Evolutionary conservation across 176 grass and related monocot species (phyloP).

Genomic region (Triticum timopheevii): DNA sequence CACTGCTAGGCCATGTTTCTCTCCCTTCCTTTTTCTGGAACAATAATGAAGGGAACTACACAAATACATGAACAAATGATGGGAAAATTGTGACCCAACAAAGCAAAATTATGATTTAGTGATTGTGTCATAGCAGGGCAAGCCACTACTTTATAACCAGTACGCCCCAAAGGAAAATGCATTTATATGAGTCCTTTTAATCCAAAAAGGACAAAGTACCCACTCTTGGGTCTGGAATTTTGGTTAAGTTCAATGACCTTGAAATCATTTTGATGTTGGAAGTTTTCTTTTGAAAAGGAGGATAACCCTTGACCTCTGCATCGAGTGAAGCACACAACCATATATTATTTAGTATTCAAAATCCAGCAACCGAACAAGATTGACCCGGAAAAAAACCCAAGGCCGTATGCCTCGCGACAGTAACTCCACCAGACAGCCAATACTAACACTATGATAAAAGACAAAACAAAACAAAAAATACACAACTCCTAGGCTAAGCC

Average conservation of each 20-base stretch:
- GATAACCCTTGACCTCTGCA: no score
- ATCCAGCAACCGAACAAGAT: no score
- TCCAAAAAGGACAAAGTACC: neutral
- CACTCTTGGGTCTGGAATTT: neutral
- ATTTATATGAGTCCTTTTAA: neutral
- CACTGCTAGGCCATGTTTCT: neutral
- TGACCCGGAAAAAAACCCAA: no score
- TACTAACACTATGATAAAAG: no score
- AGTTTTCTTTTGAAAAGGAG: neutral
- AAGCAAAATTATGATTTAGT: neutral
- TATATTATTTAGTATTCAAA: no score
- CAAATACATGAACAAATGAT: neutral
- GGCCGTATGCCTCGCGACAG: no score
- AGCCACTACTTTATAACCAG: neutral
- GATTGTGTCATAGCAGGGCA: neutral
- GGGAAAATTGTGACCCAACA: neutral
- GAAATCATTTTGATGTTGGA: neutral
- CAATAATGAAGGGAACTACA: neutral
- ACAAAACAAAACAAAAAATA: no score
- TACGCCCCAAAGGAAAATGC: neutral
- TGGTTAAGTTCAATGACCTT: neutral
- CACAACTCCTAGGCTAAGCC: no score
- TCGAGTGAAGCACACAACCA: no score
- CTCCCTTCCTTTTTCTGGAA: neutral
- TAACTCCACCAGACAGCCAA: no score